Evolutionary conservation across 2,329 filamentous ascomycete genomes (phyloP), one percentile per base, ranked within the genome.

Genomic region (Fusarium anguioides): DNA sequence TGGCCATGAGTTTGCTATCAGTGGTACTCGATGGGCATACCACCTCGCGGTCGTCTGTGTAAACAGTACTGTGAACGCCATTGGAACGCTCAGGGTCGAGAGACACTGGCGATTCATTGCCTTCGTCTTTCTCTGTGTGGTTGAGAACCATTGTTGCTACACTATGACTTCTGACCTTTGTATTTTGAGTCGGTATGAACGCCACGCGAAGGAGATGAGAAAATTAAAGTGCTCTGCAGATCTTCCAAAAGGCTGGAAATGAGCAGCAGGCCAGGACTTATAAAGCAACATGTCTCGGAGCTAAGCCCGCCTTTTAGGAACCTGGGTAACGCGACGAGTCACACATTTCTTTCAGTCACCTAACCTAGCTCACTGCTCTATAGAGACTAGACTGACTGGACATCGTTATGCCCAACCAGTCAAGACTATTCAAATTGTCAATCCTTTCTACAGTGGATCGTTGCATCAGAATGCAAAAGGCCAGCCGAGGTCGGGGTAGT

Each of bases 1-100:
- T 91, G 63, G 83, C 78, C 80, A 92, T 84, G 60, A 95, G 82
- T 71, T 82, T 86, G 66, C 83, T 81, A 79, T 93, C 90, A 4
- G 86, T 88, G 6, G 85, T 88, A 75, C 85, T 82, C 50, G 83
- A 69, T 31, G 86, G 86, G 62, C 83, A 85, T 78, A 51, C 46
- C 58, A 60, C 14, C 27, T 68, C 20, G 72, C 74, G 8, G 66
- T 73, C n/a, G 29, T 60, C 26, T 57, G 72, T 23, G 17, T 61
- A 48, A 26, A 72, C 26, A 26, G 45, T 55, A 45, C 62, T 50
- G 21, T 47, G 55, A 35, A 18, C 14, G 26, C 36, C 44, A 15
- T 56, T 57, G 17, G 49, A 42, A 42, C 56, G 72, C 50, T 74
- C 72, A 14, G 69, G 60, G 37, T 74, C 70, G 41, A 68, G 42